Percentiles rank a stretch among this genome's conserved stretches.
Evolutionary conservation across 139 green algal species (phyloP).

Genomic region (Coelastrella sp.): DNA sequence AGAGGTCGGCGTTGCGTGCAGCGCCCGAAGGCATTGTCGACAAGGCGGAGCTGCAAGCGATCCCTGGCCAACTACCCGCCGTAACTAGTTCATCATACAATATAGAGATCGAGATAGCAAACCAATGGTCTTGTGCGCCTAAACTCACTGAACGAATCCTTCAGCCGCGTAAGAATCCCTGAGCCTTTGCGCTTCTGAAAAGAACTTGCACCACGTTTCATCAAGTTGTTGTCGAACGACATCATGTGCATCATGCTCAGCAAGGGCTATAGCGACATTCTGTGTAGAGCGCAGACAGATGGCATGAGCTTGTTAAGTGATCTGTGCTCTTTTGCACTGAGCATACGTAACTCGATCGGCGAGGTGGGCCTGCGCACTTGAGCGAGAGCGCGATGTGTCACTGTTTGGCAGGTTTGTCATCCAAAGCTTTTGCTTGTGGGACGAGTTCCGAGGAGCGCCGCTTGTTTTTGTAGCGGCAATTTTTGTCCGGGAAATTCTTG

Average conservation of each 20-base stretch:
- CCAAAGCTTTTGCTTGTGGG: too few relatives aligned
- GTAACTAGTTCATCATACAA: background rate
- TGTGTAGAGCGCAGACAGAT: background rate
- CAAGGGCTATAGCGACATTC: background rate
- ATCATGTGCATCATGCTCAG: conserved; percentile 8
- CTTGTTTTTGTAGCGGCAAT: too few relatives aligned
- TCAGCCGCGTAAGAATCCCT: background rate
- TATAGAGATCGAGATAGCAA: too few relatives aligned
- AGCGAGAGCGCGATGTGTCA: too few relatives aligned
- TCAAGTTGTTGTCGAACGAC: background rate
- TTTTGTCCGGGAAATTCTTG: too few relatives aligned
- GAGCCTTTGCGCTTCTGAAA: background rate
- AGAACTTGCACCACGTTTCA: background rate
- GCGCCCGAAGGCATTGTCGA: background rate
- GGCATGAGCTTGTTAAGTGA: background rate
- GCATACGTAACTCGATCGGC: too few relatives aligned
- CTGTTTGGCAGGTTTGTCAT: too few relatives aligned
- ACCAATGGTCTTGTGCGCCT: background rate
- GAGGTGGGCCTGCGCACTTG: too few relatives aligned
- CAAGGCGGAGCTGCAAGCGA: background rate
- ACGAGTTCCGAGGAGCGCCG: too few relatives aligned
- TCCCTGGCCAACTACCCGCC: background rate
- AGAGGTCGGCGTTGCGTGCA: background rate
- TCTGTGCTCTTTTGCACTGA: too few relatives aligned
- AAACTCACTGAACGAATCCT: background rate